Evolutionary conservation across 1,284 basidiomycete genomes (phyloP).

Genomic region (Ustilago cynodontis): DNA sequence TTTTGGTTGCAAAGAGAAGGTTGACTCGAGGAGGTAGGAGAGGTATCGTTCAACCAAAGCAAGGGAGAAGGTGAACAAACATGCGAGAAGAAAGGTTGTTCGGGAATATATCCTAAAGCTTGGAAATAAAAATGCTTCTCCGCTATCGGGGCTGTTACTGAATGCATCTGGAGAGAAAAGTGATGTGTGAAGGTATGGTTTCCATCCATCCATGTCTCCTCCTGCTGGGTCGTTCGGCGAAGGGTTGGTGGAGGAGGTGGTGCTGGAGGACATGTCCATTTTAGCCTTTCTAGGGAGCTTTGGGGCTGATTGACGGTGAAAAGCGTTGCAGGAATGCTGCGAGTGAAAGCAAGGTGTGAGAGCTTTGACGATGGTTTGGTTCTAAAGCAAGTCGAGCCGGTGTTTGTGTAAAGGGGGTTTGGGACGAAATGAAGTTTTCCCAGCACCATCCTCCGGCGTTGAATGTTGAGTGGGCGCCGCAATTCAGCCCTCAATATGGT

Average conservation of each 20-base stretch:
- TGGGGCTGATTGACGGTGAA: background rate
- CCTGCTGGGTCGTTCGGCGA: background rate
- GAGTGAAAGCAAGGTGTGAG: too few species aligned
- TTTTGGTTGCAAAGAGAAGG: background rate
- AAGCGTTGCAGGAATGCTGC: too few species aligned
- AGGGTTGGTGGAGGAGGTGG: too few species aligned
- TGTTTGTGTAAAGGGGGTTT: too few species aligned
- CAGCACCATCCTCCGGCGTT: too few species aligned
- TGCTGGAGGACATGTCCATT: slow-evolving; percentile 34
- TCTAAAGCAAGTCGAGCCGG: too few species aligned
- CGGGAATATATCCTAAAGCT: slow-evolving; percentile 32
- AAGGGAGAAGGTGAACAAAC: slow-evolving; percentile 13
- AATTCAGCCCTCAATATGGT: too few species aligned
- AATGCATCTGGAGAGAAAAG: slow-evolving; percentile 18
- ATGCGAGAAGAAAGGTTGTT: slow-evolving; percentile 19
- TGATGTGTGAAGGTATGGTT: slow-evolving; percentile 46
- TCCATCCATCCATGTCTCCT: slow-evolving; percentile 29
- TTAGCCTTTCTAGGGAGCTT: background rate
- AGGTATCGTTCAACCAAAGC: slow-evolving; percentile 27
- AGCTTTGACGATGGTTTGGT: too few species aligned
- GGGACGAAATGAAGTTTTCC: too few species aligned
- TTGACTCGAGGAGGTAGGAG: background rate
- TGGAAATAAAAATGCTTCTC: slow-evolving; percentile 39
- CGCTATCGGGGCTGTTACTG: background rate
- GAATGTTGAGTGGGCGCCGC: too few species aligned